phyloP scores from a whole-genome alignment of 2,329 filamentous ascomycete genomes.

The Epichloe gansuensis region DNA sequence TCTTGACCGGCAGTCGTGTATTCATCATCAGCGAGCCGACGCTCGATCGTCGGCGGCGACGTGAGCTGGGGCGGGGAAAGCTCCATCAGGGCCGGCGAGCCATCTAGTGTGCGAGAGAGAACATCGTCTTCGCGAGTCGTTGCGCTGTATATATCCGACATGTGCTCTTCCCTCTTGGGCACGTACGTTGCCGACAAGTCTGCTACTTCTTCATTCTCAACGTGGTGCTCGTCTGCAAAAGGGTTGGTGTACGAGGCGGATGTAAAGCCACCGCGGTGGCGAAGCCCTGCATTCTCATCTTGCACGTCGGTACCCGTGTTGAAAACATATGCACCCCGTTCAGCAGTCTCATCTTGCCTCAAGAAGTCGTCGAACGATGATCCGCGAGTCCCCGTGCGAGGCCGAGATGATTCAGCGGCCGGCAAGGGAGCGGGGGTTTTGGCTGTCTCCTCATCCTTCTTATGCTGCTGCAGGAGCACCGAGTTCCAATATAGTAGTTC shows the following conservation, averaged over 20 bases:
- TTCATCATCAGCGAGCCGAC: slow-evolving; percentile 27
- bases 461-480: slow-evolving; percentile 36
- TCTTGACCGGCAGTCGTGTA: slow-evolving; percentile 40
- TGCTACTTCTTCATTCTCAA: slow-evolving; percentile 33
- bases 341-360: slow-evolving; percentile 34
- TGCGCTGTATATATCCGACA: slow-evolving; percentile 45
- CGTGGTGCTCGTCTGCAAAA: slow-evolving; percentile 44
- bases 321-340: slow-evolving; percentile 43
- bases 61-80: slow-evolving; percentile 12
- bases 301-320: slow-evolving; percentile 40
- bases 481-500: slow-evolving; percentile 56
- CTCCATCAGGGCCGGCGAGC: slow-evolving; percentile 22
- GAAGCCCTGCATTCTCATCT: slow-evolving; percentile 30
- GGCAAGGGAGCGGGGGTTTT: not conserved
- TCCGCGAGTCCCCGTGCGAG: slow-evolving; percentile 12
- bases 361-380: slow-evolving; percentile 49
- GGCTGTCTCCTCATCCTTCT: slow-evolving; percentile 22
- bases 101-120: slow-evolving; percentile 13
- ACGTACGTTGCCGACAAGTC: slow-evolving; percentile 27
- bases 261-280: slow-evolving; percentile 32
- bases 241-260: slow-evolving; percentile 41
- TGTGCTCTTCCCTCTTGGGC: slow-evolving; percentile 32
- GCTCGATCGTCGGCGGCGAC: slow-evolving; percentile 22
- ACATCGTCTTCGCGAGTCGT: slow-evolving; percentile 30
- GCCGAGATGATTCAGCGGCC: not conserved